Percentiles rank a stretch among this genome's conserved stretches.
Evolutionary conservation across 495 filamentous ascomycete genomes (phyloP).

Genomic region (Lepidopterella palustris): DNA sequence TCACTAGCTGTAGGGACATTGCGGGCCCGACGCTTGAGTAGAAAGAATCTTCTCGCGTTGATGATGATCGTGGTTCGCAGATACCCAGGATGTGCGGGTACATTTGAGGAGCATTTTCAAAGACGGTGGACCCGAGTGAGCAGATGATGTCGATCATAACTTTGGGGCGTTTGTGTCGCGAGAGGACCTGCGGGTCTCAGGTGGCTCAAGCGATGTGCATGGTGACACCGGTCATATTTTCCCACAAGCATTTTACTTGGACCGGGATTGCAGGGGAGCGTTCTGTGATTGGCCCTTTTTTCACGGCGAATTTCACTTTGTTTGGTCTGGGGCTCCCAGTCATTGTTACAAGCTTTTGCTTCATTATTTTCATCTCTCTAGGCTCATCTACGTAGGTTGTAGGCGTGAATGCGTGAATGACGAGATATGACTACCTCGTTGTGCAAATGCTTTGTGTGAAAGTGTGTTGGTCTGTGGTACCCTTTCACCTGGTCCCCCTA

Average conservation of each 20-base stretch:
- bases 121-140: not conserved
- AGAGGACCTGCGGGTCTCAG: not conserved
- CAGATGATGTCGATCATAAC: not conserved
- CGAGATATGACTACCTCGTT: not conserved
- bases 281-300: not conserved
- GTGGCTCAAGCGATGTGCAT: not conserved
- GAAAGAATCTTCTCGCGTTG: too few relatives aligned
- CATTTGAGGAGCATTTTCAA: not conserved
- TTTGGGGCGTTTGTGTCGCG: not conserved
- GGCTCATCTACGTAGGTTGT: not conserved
- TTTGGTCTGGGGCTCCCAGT: not conserved
- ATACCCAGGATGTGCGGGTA: not conserved
- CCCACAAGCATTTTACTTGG: not conserved
- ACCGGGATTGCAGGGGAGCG: not conserved
- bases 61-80: too few relatives aligned
- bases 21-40: not conserved
- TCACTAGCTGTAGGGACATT: not conserved
- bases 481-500: too few relatives aligned
- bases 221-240: not conserved
- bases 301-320: not conserved
- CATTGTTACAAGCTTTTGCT: too few relatives aligned
- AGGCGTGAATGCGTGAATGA: not conserved
- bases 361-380: not conserved
- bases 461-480: too few relatives aligned
- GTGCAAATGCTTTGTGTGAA: too few relatives aligned